phyloP scores from a whole-genome alignment of 768 basidiomycete species.

The Suillus tomentosus region DNA sequence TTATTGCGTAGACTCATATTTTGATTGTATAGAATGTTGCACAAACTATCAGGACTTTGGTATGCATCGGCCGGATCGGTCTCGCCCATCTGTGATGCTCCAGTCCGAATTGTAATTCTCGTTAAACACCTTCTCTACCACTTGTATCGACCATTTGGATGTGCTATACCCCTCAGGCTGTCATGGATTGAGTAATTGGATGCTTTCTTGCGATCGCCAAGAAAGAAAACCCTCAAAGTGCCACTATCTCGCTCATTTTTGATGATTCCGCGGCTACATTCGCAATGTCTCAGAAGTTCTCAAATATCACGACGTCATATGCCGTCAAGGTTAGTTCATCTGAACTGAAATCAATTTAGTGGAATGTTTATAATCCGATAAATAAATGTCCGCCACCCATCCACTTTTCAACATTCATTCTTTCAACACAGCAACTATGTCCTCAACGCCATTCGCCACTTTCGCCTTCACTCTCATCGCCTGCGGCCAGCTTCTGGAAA shows the following conservation, averaged over 20 bases:
- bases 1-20: constrained; percentile 2
- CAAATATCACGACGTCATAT: background rate
- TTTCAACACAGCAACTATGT: background rate
- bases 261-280: background rate
- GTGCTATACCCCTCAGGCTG: background rate
- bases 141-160: background rate
- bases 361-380: background rate
- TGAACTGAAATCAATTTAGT: too few relatives aligned
- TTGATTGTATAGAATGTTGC: constrained; percentile 2
- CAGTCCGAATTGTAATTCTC: constrained; percentile 6
- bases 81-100: background rate
- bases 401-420: background rate
- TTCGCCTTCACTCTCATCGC: constrained; percentile 14
- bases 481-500: constrained; percentile 35
- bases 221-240: background rate
- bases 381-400: background rate
- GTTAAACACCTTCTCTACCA: background rate
- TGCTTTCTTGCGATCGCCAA: background rate
- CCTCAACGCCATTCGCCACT: background rate
- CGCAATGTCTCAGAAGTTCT: constrained; percentile 1
- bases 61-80: constrained; percentile 13
- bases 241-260: background rate
- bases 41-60: background rate
- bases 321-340: too few relatives aligned
- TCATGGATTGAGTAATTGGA: background rate